These are phyloP conservation scores for Condylostoma magnum DNA, from an alignment of 169 alveolate species.

Conservation along the genomic window DNA sequence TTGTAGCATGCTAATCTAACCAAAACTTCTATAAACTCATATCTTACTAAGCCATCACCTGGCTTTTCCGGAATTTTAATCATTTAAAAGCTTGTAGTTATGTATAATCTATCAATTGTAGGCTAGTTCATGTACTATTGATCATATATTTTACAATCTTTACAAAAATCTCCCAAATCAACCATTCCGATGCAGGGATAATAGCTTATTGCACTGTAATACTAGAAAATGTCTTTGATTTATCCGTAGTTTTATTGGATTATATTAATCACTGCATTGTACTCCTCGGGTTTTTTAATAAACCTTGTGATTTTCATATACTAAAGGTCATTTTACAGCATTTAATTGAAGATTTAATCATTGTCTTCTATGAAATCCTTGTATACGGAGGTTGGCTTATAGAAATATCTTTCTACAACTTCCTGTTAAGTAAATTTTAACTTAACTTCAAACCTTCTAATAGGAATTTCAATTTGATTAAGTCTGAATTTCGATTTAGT, in stretches of 20 bases:
- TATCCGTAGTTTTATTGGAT: constrained; percentile 11
- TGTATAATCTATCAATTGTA: constrained; percentile 48
- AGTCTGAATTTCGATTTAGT: background rate
- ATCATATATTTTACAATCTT: constrained; percentile 26
- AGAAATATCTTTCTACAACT: constrained; percentile 7
- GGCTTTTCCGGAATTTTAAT: constrained; percentile 43
- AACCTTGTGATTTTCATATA: constrained; percentile 57
- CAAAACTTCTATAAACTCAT: constrained; percentile 52
- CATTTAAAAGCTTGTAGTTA: constrained; percentile 42
- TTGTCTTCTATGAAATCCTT: constrained; percentile 36
- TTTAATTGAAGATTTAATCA: constrained; percentile 11
- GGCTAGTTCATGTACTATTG: background rate
- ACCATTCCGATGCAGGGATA: constrained; percentile 40
- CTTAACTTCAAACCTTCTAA: background rate
- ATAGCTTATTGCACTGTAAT: constrained; percentile 3
- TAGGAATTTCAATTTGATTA: constrained; percentile 3
- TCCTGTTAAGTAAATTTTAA: background rate
- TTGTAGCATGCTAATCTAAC: constrained; percentile 57
- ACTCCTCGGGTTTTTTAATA: constrained; percentile 37
- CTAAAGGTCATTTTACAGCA: constrained; percentile 37
- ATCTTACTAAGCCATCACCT: constrained; percentile 46
- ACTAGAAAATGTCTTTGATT: constrained; percentile 38
- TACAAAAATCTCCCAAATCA: constrained; percentile 30
- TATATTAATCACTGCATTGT: background rate
- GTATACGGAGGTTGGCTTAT: constrained; percentile 36